These are phyloP conservation scores for Pulveroboletus sp. DNA, from an alignment of 768 basidiomycete species.

Conservation along the genomic window DNA sequence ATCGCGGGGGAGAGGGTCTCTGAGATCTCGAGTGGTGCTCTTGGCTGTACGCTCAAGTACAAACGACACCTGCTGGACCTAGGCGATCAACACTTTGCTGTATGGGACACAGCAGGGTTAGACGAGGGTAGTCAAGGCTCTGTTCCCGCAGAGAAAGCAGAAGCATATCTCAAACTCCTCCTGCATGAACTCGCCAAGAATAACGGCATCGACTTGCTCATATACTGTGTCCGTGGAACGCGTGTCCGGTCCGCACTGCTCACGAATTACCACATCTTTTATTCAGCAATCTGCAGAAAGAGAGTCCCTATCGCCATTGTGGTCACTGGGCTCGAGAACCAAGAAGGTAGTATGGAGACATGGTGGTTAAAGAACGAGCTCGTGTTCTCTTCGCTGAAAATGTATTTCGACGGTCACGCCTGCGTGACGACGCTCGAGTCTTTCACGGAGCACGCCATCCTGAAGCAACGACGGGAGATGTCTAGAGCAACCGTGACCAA, in stretches of 20 bases:
- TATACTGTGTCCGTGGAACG: slow-evolving; percentile 39
- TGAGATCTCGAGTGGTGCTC: slow-evolving; percentile 27
- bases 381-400: slow-evolving; percentile 20
- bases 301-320: slow-evolving; percentile 38
- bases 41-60: slow-evolving; percentile 35
- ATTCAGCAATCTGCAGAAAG: slow-evolving; percentile 36
- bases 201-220: slow-evolving; percentile 36
- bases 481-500: slow-evolving; percentile 21
- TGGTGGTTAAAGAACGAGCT: slow-evolving; percentile 29
- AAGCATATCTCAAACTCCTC: slow-evolving; percentile 30
- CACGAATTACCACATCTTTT: slow-evolving; percentile 38
- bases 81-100: slow-evolving; percentile 11
- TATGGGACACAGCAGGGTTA: slow-evolving; percentile 35
- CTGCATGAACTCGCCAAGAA: slow-evolving; percentile 32
- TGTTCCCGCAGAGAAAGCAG: slow-evolving; percentile 29
- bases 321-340: slow-evolving; percentile 40
- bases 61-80: slow-evolving; percentile 21
- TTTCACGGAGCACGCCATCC: slow-evolving; percentile 4
- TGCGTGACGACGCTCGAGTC: slow-evolving; percentile 31
- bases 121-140: slow-evolving; percentile 26
- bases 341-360: slow-evolving; percentile 29
- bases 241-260: slow-evolving; percentile 31
- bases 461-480: slow-evolving; percentile 18
- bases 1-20: slow-evolving; percentile 27
- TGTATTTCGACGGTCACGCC: slow-evolving; percentile 29